Percentiles rank a stretch among this genome's conserved stretches.
phyloP scores from a whole-genome alignment of 1,284 basidiomycete genomes.

The Pseudozyma thailandica region DNA sequence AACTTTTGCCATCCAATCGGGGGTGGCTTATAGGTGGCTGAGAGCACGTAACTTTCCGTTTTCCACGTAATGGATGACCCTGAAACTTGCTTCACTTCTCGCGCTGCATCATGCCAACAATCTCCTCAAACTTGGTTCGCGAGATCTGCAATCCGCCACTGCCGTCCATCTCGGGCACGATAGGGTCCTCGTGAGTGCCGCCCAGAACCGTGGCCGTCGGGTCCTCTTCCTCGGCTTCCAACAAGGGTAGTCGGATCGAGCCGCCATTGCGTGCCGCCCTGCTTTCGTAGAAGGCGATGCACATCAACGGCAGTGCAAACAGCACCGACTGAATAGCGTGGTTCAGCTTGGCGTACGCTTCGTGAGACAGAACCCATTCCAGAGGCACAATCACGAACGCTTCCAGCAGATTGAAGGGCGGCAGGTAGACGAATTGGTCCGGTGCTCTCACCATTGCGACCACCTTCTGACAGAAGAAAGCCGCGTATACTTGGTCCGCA shows the following conservation, averaged over 20 bases:
- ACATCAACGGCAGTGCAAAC: conserved; percentile 49
- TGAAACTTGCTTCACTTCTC: not conserved
- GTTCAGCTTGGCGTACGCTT: conserved; percentile 52
- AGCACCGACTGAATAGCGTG: conserved; percentile 49
- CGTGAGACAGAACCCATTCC: conserved; percentile 74
- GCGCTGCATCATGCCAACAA: conserved; percentile 31
- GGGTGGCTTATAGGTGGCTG: no score
- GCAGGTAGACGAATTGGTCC: conserved; percentile 71
- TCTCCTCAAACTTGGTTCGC: conserved; percentile 39
- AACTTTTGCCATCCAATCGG: no score
- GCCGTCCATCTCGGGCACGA: conserved; percentile 50
- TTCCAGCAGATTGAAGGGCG: conserved; percentile 85
- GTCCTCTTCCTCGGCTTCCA: conserved; percentile 25
- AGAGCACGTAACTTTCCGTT: not conserved
- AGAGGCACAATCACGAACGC: conserved; percentile 81
- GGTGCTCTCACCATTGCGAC: conserved; percentile 76
- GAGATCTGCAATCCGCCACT: conserved; percentile 43
- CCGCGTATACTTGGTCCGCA: conserved; percentile 40
- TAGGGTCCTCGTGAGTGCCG: conserved; percentile 45
- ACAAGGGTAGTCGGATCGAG: conserved; percentile 34
- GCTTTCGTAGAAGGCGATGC: conserved; percentile 59
- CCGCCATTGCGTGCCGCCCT: conserved; percentile 27
- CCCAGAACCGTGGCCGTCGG: conserved; percentile 8
- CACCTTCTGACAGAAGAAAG: conserved; percentile 61
- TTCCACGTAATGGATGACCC: not conserved